These are phyloP conservation scores for Aspergillus brasiliensis DNA, from an alignment of 2,329 filamentous ascomycete genomes.

Conservation along the genomic window DNA sequence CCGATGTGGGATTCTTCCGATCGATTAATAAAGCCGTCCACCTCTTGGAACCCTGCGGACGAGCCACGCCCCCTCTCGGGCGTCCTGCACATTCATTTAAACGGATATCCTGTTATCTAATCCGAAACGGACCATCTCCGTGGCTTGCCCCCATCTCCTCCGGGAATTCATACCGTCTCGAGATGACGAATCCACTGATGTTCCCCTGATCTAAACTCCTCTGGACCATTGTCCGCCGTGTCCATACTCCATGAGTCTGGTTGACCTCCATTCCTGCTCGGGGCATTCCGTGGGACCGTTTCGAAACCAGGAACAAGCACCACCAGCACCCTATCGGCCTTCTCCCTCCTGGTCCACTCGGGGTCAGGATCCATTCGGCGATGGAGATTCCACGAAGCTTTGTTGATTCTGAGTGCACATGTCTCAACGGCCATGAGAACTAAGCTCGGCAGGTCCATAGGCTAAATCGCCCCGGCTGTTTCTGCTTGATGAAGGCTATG, in stretches of 20 bases:
- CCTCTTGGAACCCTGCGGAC: background rate
- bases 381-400: background rate
- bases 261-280: slow-evolving; percentile 3
- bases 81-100: background rate
- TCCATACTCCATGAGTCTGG: background rate
- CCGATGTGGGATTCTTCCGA: background rate
- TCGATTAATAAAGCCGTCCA: background rate
- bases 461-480: slow-evolving; percentile 6
- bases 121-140: slow-evolving; percentile 7
- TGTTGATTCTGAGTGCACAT: background rate
- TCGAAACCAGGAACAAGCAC: background rate
- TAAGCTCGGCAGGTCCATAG: background rate
- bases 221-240: background rate
- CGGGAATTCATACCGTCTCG: background rate
- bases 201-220: slow-evolving; percentile 1
- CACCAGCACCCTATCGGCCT: slow-evolving; percentile 6
- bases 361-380: background rate
- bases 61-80: background rate
- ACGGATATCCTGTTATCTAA: slow-evolving; percentile 4
- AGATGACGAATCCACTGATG: slow-evolving; percentile 6
- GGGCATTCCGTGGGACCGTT: slow-evolving; percentile 8
- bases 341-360: slow-evolving; percentile 2
- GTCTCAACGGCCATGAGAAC: background rate
- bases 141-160: background rate
- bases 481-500: slow-evolving; percentile 6